Conservation (phyloP, 2,329 filamentous ascomycete species). For the Sporothrix mexicana region DNA sequence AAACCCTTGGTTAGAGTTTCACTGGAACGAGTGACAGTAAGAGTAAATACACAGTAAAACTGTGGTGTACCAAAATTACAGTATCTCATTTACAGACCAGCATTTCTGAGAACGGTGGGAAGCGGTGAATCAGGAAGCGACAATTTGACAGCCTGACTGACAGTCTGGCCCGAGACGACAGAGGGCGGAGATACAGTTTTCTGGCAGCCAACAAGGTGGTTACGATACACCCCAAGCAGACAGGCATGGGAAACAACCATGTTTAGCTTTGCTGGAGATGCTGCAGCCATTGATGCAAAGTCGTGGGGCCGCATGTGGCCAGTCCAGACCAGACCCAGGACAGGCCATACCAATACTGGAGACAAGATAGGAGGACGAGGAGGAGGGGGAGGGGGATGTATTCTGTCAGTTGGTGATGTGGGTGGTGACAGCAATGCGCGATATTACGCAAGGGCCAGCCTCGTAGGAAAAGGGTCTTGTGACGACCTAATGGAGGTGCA, state of each 20-base stretch:
- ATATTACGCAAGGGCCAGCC: constrained; percentile 29
- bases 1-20: neutral
- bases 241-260: neutral
- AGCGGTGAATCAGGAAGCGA: neutral
- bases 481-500: neutral
- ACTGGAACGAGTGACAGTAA: neutral
- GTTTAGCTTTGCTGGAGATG: constrained; percentile 13
- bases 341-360: neutral
- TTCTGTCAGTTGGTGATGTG: neutral
- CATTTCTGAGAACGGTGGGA: constrained; percentile 13
- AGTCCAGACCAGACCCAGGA: neutral
- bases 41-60: too few species aligned
- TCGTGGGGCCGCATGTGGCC: constrained; percentile 10
- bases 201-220: too few species aligned
- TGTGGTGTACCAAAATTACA: neutral
- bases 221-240: neutral
- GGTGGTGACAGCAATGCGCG: constrained; percentile 19
- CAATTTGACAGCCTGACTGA: too few species aligned
- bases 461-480: neutral
- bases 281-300: neutral
- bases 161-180: too few species aligned
- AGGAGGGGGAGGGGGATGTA: neutral
- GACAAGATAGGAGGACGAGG: neutral
- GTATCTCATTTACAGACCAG: neutral
- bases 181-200: too few species aligned